A percentile compares a stretch with the other conserved stretches of the same genome.
phyloP scores from a whole-genome alignment of 805 yeast species.

The Zygoascus tannicola region DNA sequence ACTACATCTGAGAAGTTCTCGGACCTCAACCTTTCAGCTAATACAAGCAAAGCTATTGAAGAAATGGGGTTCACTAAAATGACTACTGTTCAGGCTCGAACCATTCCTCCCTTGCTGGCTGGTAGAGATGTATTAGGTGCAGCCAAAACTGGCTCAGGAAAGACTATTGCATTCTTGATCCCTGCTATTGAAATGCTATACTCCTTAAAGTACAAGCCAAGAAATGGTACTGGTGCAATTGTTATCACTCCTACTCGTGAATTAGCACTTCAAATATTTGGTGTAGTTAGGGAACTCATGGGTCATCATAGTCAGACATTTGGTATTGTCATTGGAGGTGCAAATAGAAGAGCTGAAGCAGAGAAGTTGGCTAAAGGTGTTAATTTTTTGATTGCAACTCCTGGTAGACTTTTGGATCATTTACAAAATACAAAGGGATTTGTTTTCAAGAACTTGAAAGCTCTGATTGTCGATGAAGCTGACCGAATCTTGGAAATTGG shows the following conservation, averaged over 20 bases:
- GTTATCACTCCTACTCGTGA: slow-evolving; percentile 97
- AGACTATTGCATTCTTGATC: slow-evolving; percentile 87
- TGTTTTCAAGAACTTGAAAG: slow-evolving; percentile 87
- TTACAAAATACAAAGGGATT: slow-evolving; percentile 92
- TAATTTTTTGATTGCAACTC: slow-evolving; percentile 88
- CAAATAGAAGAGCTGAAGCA: slow-evolving; percentile 94
- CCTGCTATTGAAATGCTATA: slow-evolving; percentile 93
- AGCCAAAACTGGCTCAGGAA: slow-evolving; percentile 99
- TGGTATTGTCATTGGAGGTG: slow-evolving; percentile 97
- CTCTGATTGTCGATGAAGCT: slow-evolving; percentile 94
- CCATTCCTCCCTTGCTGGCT: slow-evolving; percentile 92
- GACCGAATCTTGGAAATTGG: slow-evolving; percentile 97
- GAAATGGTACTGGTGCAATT: slow-evolving; percentile 96
- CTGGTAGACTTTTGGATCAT: slow-evolving; percentile 95
- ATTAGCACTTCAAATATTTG: slow-evolving; percentile 93
- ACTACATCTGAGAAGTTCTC: slow-evolving; percentile 30
- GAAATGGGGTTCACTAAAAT: slow-evolving; percentile 85
- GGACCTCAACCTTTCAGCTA: slow-evolving; percentile 63
- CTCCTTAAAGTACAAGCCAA: slow-evolving; percentile 86
- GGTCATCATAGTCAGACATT: slow-evolving; percentile 84
- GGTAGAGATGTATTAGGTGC: slow-evolving; percentile 98
- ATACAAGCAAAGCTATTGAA: slow-evolving; percentile 69
- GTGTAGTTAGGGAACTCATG: slow-evolving; percentile 94
- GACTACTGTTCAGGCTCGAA: slow-evolving; percentile 93
- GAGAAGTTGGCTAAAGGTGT: slow-evolving; percentile 92